Evolutionary conservation across 164 flowering plant species (phyloP), one percentile per base, ranked within the genome.

Genomic region (Chimonanthus praecox): DNA sequence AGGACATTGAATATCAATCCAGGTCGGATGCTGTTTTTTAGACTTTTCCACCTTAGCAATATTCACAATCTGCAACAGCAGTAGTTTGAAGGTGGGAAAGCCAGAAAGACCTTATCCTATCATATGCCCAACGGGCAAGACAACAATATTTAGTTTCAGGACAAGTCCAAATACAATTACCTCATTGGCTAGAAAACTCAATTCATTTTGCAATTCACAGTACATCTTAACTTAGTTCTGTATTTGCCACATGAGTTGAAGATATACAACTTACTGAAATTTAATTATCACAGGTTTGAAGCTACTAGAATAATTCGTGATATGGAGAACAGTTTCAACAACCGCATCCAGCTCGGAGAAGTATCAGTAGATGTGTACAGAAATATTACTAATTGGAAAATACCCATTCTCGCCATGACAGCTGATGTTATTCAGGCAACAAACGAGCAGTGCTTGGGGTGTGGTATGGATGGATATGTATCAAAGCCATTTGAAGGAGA

Each of bases 381-480:
- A 18, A 83, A 85, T 66, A 64, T 76, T 48, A 75, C 82, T 33
- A 78, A 72, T 5, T 90, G 97, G 94, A 95, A 89, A 66, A 78
- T 91, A 1, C 98, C 99, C n/a, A 93, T 96, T 43, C 73, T 96
- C 81, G 99, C 99, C 72, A 96, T 96, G 98, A 94, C 99, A 4
- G 99, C 99, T 21, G 99, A 93, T 75, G 98, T 96, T 47, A 86
- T 96, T 71, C 97, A 94, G 66, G 97, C 99, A 51, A 96, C 98
- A 6, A 81, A 92, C 21, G 97, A 89, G 79, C 80, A 88, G 78
- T 90, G 98, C 79, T 73, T 79, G 50, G 82, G 71, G 78, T 86
- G 83, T 77, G 98, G 91, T 60, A 95, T 95, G 99, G 99, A 95
- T 85, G 98, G 98, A 15, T 95, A 92, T 74, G 98, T 95, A 44